Evolutionary conservation across 768 basidiomycete genomes (phyloP), one percentile per base, ranked within the genome.

Genomic region (Tephrocybe sp.): DNA sequence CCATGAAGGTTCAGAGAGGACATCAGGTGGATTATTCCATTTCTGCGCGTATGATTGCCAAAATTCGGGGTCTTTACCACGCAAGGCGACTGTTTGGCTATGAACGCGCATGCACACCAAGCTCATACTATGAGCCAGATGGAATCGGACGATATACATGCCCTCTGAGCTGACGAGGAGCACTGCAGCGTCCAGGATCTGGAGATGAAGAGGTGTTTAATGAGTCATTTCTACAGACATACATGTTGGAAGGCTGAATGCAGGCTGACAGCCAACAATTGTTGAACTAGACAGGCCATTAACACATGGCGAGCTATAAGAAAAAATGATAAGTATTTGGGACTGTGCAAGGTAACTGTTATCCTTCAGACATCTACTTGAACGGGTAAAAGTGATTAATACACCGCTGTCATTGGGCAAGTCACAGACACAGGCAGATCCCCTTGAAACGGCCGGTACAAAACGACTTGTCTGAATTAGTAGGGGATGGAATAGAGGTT

Each of bases 1-100:
- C 58, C 59, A 57, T 49, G 54, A 52, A n/a, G 67, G 58, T 30
- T 68, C 60, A 37, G 53, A 21, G 9, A 67, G 57, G 5, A 78
- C 64, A 0, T 57, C 56, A 0, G 80, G 84, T 0, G 88, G 87
- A 2, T 69, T 61, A 21, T 83, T 76, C 87, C 87, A 89, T 65
- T 92, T 91, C 61, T 94, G 86, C 0, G 88, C 80, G 52, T 91
- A 92, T 0, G 83, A 80, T 51, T 77, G 74, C 91, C 92, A 98
- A 70, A 95, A 96, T 8, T 88, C 83, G 0, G 77, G 70, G 0
- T 84, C 83, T 58, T 96, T 96, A 11, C 86, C 86, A 1, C 93
- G 81, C 4, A 92, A 95, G 6, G 77, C 69, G 24, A 96, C 83
- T 0, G 92, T 95, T 62, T 94, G 86, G 16, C 80, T 84, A 80